Conservation (phyloP, 768 basidiomycete genomes). For the Gloeopeniophorella convolvens region DNA sequence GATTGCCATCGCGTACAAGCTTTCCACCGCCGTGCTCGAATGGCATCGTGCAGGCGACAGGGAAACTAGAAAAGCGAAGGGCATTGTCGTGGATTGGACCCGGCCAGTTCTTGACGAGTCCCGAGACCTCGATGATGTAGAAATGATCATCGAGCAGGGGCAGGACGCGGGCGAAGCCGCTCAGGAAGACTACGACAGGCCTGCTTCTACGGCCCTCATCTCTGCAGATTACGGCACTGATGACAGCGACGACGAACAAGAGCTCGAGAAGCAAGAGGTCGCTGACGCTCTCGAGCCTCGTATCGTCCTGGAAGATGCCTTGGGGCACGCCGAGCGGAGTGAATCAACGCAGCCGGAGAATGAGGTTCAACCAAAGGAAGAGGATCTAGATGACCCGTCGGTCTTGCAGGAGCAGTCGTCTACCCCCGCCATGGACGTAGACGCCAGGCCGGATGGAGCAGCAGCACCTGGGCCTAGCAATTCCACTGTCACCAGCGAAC, state of each 20-base stretch:
- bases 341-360: constrained; percentile 28
- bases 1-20: constrained; percentile 69
- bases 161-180: constrained; percentile 29
- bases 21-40: constrained; percentile 77
- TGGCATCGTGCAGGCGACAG: constrained; percentile 75
- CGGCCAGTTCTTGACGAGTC: constrained; percentile 33
- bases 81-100: constrained; percentile 65
- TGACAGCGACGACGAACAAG: constrained; percentile 54
- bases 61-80: constrained; percentile 56
- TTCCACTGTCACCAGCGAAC: neutral
- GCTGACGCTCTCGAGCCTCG: constrained; percentile 56
- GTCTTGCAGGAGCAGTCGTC: constrained; percentile 27
- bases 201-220: constrained; percentile 4
- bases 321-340: constrained; percentile 37
- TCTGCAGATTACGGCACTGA: constrained; percentile 26
- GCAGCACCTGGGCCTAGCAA: neutral
- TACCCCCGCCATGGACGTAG: constrained; percentile 32
- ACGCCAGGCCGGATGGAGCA: constrained; percentile 27
- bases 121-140: constrained; percentile 34
- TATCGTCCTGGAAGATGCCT: constrained; percentile 49
- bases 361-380: constrained; percentile 37
- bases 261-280: constrained; percentile 46
- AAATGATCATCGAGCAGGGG: constrained; percentile 25
- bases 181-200: constrained; percentile 21
- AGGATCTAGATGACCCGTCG: constrained; percentile 53